These are phyloP conservation scores for Russula sp. DNA, from an alignment of 768 basidiomycete species.

Conservation along the genomic window DNA sequence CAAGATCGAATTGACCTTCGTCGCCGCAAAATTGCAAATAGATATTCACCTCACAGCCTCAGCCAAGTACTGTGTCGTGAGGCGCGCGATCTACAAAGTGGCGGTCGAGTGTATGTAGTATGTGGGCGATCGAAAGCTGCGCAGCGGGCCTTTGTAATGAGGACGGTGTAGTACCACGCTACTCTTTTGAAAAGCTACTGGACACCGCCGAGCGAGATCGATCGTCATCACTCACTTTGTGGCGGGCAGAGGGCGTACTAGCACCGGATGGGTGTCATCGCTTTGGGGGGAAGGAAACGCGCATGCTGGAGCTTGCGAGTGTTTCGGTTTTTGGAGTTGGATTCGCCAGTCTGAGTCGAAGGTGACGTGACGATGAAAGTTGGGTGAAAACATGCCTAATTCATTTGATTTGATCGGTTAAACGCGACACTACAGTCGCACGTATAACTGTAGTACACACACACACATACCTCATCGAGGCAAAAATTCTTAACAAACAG, in stretches of 20 bases:
- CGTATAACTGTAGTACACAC: neutral
- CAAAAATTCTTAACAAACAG: neutral
- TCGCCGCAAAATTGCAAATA: neutral
- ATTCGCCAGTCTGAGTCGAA: neutral
- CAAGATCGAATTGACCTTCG: neutral
- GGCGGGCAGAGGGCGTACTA: neutral
- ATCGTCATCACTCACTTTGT: neutral
- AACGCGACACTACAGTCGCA: neutral
- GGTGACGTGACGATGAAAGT: neutral
- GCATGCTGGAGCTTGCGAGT: neutral
- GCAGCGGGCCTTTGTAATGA: slow-evolving; percentile 13
- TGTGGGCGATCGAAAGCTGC: slow-evolving; percentile 13
- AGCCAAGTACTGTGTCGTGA: neutral
- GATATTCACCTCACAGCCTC: neutral
- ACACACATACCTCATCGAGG: neutral
- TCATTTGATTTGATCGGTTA: slow-evolving; percentile 2
- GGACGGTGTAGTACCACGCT: slow-evolving; percentile 4
- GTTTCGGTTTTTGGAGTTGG: neutral
- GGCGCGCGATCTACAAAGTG: too few relatives aligned
- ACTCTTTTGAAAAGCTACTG: neutral
- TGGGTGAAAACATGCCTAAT: neutral
- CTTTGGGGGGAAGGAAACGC: too few relatives aligned
- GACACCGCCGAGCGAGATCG: neutral
- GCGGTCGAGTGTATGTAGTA: neutral
- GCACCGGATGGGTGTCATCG: too few relatives aligned